Conservation (phyloP, 192 early-diverging fungal species). For the Gamsiella multidivaricata region DNA sequence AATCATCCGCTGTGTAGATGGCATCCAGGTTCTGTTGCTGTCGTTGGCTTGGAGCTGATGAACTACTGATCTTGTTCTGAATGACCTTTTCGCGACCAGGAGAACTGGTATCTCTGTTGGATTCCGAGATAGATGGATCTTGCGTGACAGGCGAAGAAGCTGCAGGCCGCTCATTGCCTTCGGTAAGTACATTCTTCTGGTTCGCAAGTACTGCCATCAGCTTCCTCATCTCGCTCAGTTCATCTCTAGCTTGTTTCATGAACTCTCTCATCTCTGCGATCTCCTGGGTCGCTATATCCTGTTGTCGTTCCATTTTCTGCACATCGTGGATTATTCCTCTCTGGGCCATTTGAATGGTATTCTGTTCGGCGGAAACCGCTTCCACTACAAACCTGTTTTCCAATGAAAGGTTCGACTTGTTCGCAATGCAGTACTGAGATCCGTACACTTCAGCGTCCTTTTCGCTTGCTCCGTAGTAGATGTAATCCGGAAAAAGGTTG, state of each 20-base stretch:
- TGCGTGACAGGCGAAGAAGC: too few species aligned
- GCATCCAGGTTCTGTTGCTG: slow-evolving; percentile 17
- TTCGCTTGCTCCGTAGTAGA: slow-evolving; percentile 21
- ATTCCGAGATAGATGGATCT: too few species aligned
- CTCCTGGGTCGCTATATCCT: slow-evolving; percentile 15
- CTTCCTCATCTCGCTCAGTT: too few species aligned
- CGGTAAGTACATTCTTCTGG: too few species aligned
- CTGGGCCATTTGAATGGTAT: background rate
- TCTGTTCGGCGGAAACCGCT: slow-evolving; percentile 5
- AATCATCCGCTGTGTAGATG: slow-evolving; percentile 27
- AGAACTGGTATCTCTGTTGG: too few species aligned
- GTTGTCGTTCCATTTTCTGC: slow-evolving; percentile 3
- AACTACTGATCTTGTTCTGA: too few species aligned
- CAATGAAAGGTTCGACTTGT: slow-evolving; percentile 7
- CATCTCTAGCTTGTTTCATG: too few species aligned
- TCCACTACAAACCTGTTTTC: slow-evolving; percentile 19
- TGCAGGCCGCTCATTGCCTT: too few species aligned
- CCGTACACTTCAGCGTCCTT: slow-evolving; percentile 6
- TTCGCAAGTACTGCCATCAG: too few species aligned
- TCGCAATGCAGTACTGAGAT: background rate
- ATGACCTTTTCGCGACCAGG: too few species aligned
- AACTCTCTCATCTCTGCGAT: too few species aligned
- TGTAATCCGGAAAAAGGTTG: slow-evolving; percentile 21
- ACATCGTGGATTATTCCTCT: background rate
- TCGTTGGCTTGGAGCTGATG: slow-evolving; percentile 4